These are phyloP conservation scores for Lecanosticta acicola DNA, from an alignment of 2,329 filamentous ascomycete genomes.

Conservation along the genomic window DNA sequence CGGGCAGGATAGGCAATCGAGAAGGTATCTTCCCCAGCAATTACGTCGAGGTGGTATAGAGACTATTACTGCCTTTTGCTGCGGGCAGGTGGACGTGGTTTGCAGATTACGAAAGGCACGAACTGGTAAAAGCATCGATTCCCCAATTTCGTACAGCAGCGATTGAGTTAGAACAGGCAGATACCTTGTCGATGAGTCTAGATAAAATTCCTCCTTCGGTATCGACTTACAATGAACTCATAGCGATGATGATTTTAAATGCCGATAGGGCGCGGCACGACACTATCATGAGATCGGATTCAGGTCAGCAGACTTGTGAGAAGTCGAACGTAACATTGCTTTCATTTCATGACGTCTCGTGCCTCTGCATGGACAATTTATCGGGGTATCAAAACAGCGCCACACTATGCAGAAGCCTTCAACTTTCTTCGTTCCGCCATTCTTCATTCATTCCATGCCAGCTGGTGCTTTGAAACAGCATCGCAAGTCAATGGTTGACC, in stretches of 20 bases:
- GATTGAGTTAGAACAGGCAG: neutral
- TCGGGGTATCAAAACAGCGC: slow-evolving; percentile 1
- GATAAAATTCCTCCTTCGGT: neutral
- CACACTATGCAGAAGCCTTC: slow-evolving; percentile 2
- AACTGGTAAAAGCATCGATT: neutral
- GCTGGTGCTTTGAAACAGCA: too few relatives aligned
- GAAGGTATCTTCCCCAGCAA: slow-evolving; percentile 74
- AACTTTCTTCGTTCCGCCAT: neutral
- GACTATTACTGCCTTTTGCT: neutral
- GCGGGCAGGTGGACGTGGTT: neutral
- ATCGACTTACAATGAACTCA: neutral
- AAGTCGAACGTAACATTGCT: neutral
- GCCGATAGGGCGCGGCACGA: neutral
- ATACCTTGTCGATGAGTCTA: neutral
- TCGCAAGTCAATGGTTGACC: too few relatives aligned
- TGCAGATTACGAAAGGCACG: neutral
- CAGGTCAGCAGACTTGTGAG: too few relatives aligned
- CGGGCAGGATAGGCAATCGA: slow-evolving; percentile 74
- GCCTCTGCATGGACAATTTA: slow-evolving; percentile 1
- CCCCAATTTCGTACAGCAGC: too few relatives aligned
- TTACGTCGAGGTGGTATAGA: slow-evolving; percentile 28
- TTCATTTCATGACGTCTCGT: neutral
- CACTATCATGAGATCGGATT: too few relatives aligned
- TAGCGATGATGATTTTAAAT: neutral
- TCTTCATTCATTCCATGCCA: slow-evolving; percentile 1